These are phyloP conservation scores for Leccinellum rugosiceps DNA, from an alignment of 768 basidiomycete species.

Conservation along the genomic window DNA sequence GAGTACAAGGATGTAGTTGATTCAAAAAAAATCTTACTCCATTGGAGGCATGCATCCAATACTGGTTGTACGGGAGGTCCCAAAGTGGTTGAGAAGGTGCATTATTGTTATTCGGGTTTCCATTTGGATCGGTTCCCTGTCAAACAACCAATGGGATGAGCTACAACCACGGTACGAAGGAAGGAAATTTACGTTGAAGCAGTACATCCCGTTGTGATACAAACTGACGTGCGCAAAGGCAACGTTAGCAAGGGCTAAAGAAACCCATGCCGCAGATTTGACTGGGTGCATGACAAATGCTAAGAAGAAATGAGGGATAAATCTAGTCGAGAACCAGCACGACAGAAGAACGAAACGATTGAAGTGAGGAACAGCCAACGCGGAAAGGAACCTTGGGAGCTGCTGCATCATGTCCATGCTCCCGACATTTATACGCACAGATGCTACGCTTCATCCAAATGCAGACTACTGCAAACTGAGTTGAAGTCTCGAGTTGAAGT, in stretches of 20 bases:
- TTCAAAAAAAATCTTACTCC: not conserved
- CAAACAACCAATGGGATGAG: not conserved
- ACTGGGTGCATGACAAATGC: slow-evolving; percentile 1
- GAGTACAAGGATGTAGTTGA: not conserved
- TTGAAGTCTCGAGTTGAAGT: not conserved
- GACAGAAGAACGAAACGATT: not conserved
- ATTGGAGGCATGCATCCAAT: slow-evolving; percentile 4
- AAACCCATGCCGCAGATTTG: not conserved
- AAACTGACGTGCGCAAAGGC: slow-evolving; percentile 1
- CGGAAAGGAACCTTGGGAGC: too few species aligned
- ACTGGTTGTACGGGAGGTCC: not conserved
- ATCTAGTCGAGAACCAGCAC: slow-evolving; percentile 7
- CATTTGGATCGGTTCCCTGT: not conserved
- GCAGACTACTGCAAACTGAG: slow-evolving; percentile 1
- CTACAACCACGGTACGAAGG: not conserved
- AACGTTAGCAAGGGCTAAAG: slow-evolving; percentile 11
- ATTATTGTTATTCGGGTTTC: not conserved
- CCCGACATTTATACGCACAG: slow-evolving; percentile 5
- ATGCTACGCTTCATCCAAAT: not conserved
- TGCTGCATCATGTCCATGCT: not conserved
- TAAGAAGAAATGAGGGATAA: not conserved
- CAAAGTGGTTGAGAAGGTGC: not conserved
- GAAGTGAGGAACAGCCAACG: not conserved
- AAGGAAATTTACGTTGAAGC: slow-evolving; percentile 3
- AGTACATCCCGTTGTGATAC: not conserved